Base-by-base conservation (phyloP, 331 rosid species). In the Quercus tomentella region DNA sequence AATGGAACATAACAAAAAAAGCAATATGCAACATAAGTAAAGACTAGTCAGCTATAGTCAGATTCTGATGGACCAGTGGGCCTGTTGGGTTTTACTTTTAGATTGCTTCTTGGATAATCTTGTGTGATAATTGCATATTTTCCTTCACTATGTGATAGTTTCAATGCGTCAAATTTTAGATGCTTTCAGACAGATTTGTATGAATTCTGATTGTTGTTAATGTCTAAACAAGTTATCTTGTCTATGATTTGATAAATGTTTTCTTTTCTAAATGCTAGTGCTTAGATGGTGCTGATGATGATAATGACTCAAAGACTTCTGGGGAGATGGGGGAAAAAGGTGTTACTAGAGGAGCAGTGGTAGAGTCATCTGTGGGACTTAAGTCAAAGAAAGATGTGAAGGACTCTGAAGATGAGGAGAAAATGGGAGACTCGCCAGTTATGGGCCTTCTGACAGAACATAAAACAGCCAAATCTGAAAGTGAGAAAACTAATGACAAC, bases 351-450 rank as follows among this genome's bases (percentile, higher is more conserved):
- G 89, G 76, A 26, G 93, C 87, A 65, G 76, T 68, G 9, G 80
- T 86, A 66, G 91, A 83, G 20, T 80, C 85, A 45, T 72, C 69
- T 61, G 89, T 87, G 79, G 89, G 85, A 55, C 37, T 20, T 75
- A 86, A 77, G 76, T 77, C 84, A n/a, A 84, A 86, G 72, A 84
- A 80, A 67, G 92, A 85, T 72, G 87, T 31, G 15, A 90, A 85
- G 81, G 88, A 87, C 79, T 75, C 84, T 66, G 92, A 84, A 69
- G 92, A 82, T 81, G 91, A 79, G 79, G 95, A 85, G 74, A 88
- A 89, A 80, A 85, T 88, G 93, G 92, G 91, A 55, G 93, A 92
- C 78, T 91, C 96, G 73, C 97, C 97, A 6, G 94, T 90, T 26
- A 83, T 87, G 58, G 97, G 92, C 70, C 88, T 87, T 56, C 88